Conservation (phyloP, 768 basidiomycete genomes). For the Lentinula aciculospora region DNA sequence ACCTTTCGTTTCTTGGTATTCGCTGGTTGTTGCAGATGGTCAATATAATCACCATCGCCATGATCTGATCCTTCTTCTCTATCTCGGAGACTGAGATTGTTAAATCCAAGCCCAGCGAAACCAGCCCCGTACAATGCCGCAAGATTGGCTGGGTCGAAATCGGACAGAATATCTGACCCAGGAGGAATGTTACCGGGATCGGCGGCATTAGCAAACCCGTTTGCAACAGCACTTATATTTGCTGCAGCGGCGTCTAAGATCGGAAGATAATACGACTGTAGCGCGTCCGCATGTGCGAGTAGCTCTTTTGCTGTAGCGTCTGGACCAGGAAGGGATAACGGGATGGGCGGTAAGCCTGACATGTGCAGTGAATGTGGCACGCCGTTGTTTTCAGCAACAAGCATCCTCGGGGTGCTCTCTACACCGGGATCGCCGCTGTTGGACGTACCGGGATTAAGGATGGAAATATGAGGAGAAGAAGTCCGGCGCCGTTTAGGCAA, state of each 20-base stretch:
- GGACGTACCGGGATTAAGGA: not conserved
- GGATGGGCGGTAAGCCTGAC: constrained; percentile 13
- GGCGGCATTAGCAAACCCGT: not conserved
- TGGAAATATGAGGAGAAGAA: not conserved
- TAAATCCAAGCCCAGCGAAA: constrained; percentile 7
- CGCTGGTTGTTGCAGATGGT: constrained; percentile 69
- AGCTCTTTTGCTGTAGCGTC: constrained; percentile 53
- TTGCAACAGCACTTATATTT: not conserved
- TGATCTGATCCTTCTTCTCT: constrained; percentile 40
- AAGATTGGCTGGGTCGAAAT: not conserved
- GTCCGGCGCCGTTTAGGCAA: constrained; percentile 67
- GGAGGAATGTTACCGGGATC: not conserved
- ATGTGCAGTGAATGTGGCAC: not conserved
- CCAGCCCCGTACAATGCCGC: not conserved
- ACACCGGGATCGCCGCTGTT: not conserved
- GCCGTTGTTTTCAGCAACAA: not conserved
- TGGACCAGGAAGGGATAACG: constrained; percentile 30
- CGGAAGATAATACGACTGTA: constrained; percentile 58
- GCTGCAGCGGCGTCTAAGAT: constrained; percentile 28
- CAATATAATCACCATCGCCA: constrained; percentile 56
- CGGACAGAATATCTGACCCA: not conserved
- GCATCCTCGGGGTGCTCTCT: not conserved
- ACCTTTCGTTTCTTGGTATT: constrained; percentile 91
- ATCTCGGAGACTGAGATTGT: constrained; percentile 2
- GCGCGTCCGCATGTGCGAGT: constrained; percentile 48